phyloP scores from a whole-genome alignment of 2,329 filamentous ascomycete species.

The Phaeosphaeriaceae sp. region DNA sequence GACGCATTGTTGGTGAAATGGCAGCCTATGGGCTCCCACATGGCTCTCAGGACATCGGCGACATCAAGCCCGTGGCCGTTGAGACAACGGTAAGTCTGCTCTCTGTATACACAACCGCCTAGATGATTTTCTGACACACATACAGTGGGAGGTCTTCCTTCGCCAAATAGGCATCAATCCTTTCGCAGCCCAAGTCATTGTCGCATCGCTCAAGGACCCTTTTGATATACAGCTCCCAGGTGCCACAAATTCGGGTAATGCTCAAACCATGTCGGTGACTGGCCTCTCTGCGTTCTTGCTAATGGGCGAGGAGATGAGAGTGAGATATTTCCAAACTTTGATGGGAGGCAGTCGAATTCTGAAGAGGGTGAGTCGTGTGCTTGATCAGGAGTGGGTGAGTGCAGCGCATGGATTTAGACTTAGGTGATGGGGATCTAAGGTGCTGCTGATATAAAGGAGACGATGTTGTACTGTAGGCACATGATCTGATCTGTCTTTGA shows the following conservation, averaged over 20 bases:
- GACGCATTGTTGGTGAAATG: conserved; percentile 42
- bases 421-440: conserved; percentile 4
- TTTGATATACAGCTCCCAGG: conserved; percentile 13
- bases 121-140: conserved; percentile 4
- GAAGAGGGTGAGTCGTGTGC: conserved; percentile 55
- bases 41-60: conserved; percentile 35
- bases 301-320: conserved; percentile 62
- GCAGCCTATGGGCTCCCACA: conserved; percentile 42
- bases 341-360: conserved; percentile 64
- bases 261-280: conserved; percentile 15
- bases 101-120: not conserved
- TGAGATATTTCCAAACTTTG: conserved; percentile 57
- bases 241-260: conserved; percentile 6
- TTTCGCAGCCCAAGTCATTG: conserved; percentile 72
- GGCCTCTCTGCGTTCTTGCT: conserved; percentile 64
- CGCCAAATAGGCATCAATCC: conserved; percentile 71
- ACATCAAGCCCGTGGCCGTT: conserved; percentile 55
- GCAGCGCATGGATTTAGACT: conserved; percentile 42
- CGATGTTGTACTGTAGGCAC: not conserved
- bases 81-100: conserved; percentile 60
- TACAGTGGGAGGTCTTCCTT: conserved; percentile 70
- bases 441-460: not conserved
- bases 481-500: conserved; percentile 23
- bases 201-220: conserved; percentile 50
- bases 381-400: conserved; percentile 61